Percentiles rank a stretch among this genome's conserved stretches.
Evolutionary conservation across 1,284 basidiomycete genomes (phyloP).

Genomic region (Ceratobasidium sp.): DNA sequence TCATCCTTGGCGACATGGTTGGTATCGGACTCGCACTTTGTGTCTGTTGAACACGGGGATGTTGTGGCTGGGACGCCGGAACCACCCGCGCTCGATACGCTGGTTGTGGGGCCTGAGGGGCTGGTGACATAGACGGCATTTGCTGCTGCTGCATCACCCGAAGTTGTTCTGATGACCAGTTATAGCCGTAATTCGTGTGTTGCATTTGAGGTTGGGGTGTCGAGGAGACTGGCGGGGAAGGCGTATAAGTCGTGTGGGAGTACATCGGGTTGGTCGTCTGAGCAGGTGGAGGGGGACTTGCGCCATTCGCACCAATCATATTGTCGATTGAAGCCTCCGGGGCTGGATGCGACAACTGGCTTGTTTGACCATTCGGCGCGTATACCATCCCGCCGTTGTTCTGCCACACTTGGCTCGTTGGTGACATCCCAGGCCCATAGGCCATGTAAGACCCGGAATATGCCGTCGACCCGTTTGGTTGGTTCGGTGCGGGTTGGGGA

Average conservation of each 20-base stretch:
- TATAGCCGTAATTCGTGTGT: constrained; percentile 43
- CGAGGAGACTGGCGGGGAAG: background rate
- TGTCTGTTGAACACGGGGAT: constrained; percentile 18
- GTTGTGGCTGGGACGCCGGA: background rate
- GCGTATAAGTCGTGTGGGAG: constrained; percentile 17
- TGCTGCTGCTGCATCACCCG: constrained; percentile 37
- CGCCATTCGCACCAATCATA: background rate
- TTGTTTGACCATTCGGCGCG: constrained; percentile 17
- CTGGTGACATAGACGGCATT: constrained; percentile 1
- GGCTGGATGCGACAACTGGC: background rate
- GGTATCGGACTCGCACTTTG: constrained; percentile 32
- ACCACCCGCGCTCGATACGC: constrained; percentile 15
- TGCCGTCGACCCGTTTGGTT: background rate
- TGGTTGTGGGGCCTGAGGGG: background rate
- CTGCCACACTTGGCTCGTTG: constrained; percentile 24
- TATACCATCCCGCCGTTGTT: constrained; percentile 19
- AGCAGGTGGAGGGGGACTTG: constrained; percentile 12
- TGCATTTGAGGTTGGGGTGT: constrained; percentile 46
- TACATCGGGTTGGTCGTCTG: constrained; percentile 26
- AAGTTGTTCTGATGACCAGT: constrained; percentile 41
- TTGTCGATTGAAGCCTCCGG: constrained; percentile 24
- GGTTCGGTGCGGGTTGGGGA: background rate
- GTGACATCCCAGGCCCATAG: background rate
- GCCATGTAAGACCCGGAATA: constrained; percentile 3
- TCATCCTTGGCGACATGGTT: constrained; percentile 35